Conservation (phyloP, 768 basidiomycete species). For the Tylopilus plumbeoviolaceoides region DNA sequence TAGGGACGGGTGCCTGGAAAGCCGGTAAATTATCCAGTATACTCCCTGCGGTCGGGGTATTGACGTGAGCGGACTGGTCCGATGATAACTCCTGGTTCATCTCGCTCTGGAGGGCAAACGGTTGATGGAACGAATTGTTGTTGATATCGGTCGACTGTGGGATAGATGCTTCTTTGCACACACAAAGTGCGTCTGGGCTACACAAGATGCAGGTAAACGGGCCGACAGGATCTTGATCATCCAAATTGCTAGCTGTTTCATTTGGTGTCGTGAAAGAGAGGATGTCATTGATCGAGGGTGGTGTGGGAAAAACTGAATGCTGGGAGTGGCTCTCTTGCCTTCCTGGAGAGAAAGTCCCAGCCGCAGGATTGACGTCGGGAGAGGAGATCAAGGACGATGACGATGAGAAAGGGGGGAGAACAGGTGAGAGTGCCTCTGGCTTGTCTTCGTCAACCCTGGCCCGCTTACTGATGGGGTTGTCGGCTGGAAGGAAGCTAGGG, state of each 20-base stretch:
- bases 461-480: conserved; percentile 36
- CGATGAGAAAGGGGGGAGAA: conserved; percentile 23
- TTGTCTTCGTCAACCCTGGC: conserved; percentile 27
- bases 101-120: conserved; percentile 11
- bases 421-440: conserved; percentile 14
- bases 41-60: conserved; percentile 38
- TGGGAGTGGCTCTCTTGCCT: conserved; percentile 22
- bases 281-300: conserved; percentile 27
- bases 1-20: conserved; percentile 79
- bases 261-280: conserved; percentile 36
- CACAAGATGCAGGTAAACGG: conserved; percentile 67
- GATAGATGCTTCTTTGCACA: conserved; percentile 67
- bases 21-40: conserved; percentile 75
- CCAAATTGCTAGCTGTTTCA: conserved; percentile 31
- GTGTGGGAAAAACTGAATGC: conserved; percentile 30
- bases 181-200: conserved; percentile 61
- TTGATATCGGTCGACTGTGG: conserved; percentile 37
- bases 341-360: conserved; percentile 32
- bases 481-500: conserved; percentile 18
- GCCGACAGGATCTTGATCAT: conserved; percentile 29
- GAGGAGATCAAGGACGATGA: conserved; percentile 52
- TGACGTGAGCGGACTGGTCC: conserved; percentile 26
- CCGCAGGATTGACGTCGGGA: conserved; percentile 35
- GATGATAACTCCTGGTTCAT: conserved; percentile 15
- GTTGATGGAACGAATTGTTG: conserved; percentile 8